These are phyloP conservation scores for Gnaphalium uliginosum DNA, from an alignment of 129 eudicot species.

Conservation along the genomic window DNA sequence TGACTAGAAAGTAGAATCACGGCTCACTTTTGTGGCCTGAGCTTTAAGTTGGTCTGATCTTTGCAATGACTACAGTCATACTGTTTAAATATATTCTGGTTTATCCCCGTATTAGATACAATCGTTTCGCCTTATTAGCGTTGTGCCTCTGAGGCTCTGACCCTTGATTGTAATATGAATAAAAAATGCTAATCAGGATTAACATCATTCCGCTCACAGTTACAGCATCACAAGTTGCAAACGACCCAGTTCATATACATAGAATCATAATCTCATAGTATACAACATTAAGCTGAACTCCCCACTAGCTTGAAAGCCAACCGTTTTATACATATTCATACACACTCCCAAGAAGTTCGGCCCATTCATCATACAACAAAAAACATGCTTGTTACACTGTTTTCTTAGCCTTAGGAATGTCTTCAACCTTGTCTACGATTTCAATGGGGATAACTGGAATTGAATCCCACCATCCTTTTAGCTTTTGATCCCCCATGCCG, in stretches of 20 bases:
- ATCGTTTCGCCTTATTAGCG: neutral
- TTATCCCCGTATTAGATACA: neutral
- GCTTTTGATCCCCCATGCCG: constrained; percentile 56
- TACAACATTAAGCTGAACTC: constrained; percentile 1
- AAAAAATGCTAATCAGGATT: neutral
- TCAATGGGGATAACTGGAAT: constrained; percentile 82
- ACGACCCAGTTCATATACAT: neutral
- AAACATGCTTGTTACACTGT: constrained; percentile 1
- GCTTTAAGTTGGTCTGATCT: constrained; percentile 14
- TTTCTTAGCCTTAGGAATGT: constrained; percentile 33
- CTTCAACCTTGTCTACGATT: constrained; percentile 42
- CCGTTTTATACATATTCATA: neutral
- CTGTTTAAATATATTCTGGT: neutral
- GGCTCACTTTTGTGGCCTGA: constrained; percentile 16
- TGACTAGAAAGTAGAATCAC: neutral
- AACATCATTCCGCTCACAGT: neutral
- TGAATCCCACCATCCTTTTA: constrained; percentile 94
- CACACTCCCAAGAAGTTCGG: neutral
- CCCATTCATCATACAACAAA: neutral
- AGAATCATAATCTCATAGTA: neutral
- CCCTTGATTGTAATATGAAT: neutral
- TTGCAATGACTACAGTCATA: constrained; percentile 7
- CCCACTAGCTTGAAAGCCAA: neutral
- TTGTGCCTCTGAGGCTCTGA: neutral
- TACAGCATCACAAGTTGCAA: neutral